Base-by-base conservation (phyloP, 1,284 basidiomycete species). In the Pulveroboletus sp. region DNA sequence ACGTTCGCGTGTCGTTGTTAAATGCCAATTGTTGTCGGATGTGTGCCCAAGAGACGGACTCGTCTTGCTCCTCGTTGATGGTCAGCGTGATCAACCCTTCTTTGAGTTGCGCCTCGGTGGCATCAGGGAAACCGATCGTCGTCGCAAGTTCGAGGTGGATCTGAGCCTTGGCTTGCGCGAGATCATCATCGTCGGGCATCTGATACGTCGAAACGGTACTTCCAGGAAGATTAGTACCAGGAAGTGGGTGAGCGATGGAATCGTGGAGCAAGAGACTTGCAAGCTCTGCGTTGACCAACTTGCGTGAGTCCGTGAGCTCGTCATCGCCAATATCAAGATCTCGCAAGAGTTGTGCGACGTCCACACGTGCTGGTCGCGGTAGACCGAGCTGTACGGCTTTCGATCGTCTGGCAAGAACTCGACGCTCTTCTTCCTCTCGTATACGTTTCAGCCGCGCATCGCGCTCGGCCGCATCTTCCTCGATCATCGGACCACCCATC, bases 401-500 rank as follows among this genome's bases (percentile, higher is more conserved):
- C 40, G 89, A 91, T 54, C 95, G 79, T 58, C 95, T 78, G 7
- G 91, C 93, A 15, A 97, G 77, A 24, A 83, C 86, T 62, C 83
- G 87, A 51, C 81, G 76, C 68, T 91, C 88, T 71, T 92, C 91
- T 63, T 90, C 88, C 67, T 93, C 92, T 52, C 79, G 80, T 48
- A 81, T 72, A 43, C 84, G 81, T 65, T 81, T 84, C 43, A 92
- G 68, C 53, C 84, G 81, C 2, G 91, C 92, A 70, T 99, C 95
- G 26, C 96, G 82, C 69, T 97, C 95, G 1, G 94, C 91, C 0
- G 94, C 94, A 72, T 99, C 96, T 72, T 96, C 92, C 63, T 89
- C 89, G 0, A 79, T 73, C 58, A 82, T 56, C 15, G 69, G 68
- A 6, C 67, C 73, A 11, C 68, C 77, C 24, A 71, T 74, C 11